phyloP scores from a whole-genome alignment of 208 protist species.

The Herpetomonas tarakana region DNA sequence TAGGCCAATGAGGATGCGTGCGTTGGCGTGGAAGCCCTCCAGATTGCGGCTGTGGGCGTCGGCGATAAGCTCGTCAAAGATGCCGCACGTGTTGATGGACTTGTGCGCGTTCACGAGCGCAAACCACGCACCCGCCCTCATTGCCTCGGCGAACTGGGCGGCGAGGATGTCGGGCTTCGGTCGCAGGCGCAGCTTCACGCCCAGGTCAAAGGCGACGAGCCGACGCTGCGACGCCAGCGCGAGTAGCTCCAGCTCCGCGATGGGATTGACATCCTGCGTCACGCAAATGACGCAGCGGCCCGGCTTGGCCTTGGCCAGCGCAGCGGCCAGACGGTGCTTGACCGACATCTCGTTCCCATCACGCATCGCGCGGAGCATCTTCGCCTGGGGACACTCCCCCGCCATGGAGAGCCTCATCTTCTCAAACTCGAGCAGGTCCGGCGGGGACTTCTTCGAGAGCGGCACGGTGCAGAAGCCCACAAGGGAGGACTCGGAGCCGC shows the following conservation, averaged over 20 bases:
- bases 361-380: neutral
- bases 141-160: constrained; percentile 49
- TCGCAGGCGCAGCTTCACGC: constrained; percentile 71
- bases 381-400: neutral
- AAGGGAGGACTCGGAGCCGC: neutral
- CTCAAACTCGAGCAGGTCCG: constrained; percentile 68
- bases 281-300: constrained; percentile 72
- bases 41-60: constrained; percentile 53
- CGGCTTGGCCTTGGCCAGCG: constrained; percentile 37
- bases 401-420: constrained; percentile 49
- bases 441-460: constrained; percentile 13
- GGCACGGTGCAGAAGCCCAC: constrained; percentile 3
- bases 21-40: constrained; percentile 47
- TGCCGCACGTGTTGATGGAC: constrained; percentile 64
- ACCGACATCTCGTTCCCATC: constrained; percentile 29
- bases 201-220: constrained; percentile 56
- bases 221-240: constrained; percentile 26
- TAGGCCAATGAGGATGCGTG: constrained; percentile 62
- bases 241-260: constrained; percentile 80
- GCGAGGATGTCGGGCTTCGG: constrained; percentile 56
- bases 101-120: constrained; percentile 80
- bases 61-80: constrained; percentile 60
- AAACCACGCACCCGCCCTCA: constrained; percentile 70
- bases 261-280: constrained; percentile 70
- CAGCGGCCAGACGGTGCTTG: constrained; percentile 33